These are phyloP conservation scores for Clitopilus passeckerianus DNA, from an alignment of 768 basidiomycete species.

Conservation along the genomic window DNA sequence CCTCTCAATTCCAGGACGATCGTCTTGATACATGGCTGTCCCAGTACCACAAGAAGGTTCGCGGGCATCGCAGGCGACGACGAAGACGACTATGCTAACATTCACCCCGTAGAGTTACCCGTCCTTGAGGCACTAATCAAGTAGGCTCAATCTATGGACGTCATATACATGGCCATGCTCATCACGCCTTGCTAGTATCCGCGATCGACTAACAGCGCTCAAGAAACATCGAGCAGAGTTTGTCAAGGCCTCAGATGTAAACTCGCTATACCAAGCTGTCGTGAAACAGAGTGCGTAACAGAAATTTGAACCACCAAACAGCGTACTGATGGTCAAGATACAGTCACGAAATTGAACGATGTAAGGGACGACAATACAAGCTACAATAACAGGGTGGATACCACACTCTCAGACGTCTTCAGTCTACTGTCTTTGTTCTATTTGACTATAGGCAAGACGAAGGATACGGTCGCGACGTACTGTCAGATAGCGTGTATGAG, in stretches of 20 bases:
- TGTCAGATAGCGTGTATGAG: constrained; percentile 95
- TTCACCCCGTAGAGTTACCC: constrained; percentile 62
- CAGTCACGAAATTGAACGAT: constrained; percentile 89
- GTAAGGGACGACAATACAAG: constrained; percentile 74
- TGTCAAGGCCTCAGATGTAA: constrained; percentile 91
- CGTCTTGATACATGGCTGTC: constrained; percentile 44
- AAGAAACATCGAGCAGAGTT: constrained; percentile 92
- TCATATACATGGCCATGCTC: constrained; percentile 6
- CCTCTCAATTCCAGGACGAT: not conserved
- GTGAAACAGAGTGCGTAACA: constrained; percentile 79
- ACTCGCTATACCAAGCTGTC: constrained; percentile 86
- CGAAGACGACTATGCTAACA: constrained; percentile 16
- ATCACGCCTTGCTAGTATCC: constrained; percentile 53
- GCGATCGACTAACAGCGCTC: constrained; percentile 90
- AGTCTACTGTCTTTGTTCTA: constrained; percentile 93
- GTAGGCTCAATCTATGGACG: constrained; percentile 33
- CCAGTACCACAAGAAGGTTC: constrained; percentile 80
- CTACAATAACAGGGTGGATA: constrained; percentile 89
- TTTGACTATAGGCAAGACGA: constrained; percentile 94
- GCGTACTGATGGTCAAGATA: not conserved
- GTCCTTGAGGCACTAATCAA: constrained; percentile 94
- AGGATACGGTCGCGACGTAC: constrained; percentile 92
- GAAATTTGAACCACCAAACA: not conserved
- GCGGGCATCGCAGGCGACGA: constrained; percentile 14
- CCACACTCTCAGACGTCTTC: constrained; percentile 94